A percentile compares a stretch with the other conserved stretches of the same genome.
phyloP scores from a whole-genome alignment of 345 rosid species.

The Linum lewisii region DNA sequence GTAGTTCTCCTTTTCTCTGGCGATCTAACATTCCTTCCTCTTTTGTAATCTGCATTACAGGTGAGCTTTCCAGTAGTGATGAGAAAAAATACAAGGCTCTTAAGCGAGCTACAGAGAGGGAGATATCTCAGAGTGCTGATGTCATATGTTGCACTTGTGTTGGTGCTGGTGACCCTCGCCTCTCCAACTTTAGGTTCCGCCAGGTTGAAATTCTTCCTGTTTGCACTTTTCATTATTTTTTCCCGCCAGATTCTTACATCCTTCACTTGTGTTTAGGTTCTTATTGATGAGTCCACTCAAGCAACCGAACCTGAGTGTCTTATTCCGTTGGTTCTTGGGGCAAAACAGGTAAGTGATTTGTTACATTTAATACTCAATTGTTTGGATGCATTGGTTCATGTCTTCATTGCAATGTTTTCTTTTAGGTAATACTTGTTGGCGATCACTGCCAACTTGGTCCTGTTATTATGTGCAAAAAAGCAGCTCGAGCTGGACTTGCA shows the following conservation, averaged over 20 bases:
- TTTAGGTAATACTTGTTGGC: slow-evolving; percentile 92
- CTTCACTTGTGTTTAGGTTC: slow-evolving; percentile 45
- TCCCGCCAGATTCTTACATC: slow-evolving; percentile 14
- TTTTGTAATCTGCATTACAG: slow-evolving; percentile 25
- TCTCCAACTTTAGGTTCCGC: slow-evolving; percentile 94
- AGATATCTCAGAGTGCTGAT: slow-evolving; percentile 98
- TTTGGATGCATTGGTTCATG: neutral
- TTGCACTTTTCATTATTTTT: slow-evolving; percentile 1
- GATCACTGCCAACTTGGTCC: slow-evolving; percentile 99
- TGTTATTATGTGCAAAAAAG: slow-evolving; percentile 99
- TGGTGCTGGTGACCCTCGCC: slow-evolving; percentile 98
- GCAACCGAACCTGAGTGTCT: slow-evolving; percentile 99
- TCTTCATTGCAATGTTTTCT: slow-evolving; percentile 14
- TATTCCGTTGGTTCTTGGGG: slow-evolving; percentile 97
- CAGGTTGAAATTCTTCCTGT: slow-evolving; percentile 44
- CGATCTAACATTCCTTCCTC: neutral
- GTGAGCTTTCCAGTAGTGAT: slow-evolving; percentile 96
- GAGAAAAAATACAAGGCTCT: slow-evolving; percentile 96
- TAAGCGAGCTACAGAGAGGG: slow-evolving; percentile 95
- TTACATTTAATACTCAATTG: neutral
- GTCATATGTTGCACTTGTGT: slow-evolving; percentile 99
- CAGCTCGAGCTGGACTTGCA: slow-evolving; percentile 98
- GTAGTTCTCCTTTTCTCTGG: neutral
- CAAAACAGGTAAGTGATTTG: slow-evolving; percentile 60
- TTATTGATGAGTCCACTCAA: slow-evolving; percentile 99